Conservation (phyloP, 805 yeast genomes). For the Barnettozyma vustinii region DNA sequence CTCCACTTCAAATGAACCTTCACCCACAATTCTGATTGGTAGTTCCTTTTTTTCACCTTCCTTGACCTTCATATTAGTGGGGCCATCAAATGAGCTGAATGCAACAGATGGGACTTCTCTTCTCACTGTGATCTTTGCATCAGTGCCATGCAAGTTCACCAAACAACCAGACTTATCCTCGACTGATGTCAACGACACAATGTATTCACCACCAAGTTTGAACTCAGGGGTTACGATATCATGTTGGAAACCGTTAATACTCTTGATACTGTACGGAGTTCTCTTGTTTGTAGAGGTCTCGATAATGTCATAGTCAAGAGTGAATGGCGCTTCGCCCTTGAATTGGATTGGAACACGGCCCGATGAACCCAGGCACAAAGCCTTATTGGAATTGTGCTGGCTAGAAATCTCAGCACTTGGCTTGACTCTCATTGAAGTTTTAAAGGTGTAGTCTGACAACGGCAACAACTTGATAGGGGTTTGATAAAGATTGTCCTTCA, state of each 20-base stretch:
- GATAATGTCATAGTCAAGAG: slow-evolving; percentile 61
- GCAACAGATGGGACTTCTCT: slow-evolving; percentile 59
- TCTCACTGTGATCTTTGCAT: slow-evolving; percentile 62
- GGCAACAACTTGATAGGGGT: slow-evolving; percentile 33
- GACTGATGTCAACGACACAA: slow-evolving; percentile 55
- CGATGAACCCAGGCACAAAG: slow-evolving; percentile 43
- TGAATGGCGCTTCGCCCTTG: slow-evolving; percentile 78
- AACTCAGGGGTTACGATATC: slow-evolving; percentile 51
- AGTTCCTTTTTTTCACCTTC: slow-evolving; percentile 56
- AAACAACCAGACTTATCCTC: slow-evolving; percentile 75
- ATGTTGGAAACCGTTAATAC: slow-evolving; percentile 33
- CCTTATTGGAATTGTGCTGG: slow-evolving; percentile 9
- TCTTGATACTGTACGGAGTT: slow-evolving; percentile 35
- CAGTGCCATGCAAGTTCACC: slow-evolving; percentile 61
- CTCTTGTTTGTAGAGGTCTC: slow-evolving; percentile 48
- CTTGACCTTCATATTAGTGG: slow-evolving; percentile 38
- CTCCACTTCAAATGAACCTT: slow-evolving; percentile 42
- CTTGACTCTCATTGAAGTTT: slow-evolving; percentile 65
- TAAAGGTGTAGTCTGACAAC: slow-evolving; percentile 44
- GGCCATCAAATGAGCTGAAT: slow-evolving; percentile 36
- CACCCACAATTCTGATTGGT: slow-evolving; percentile 58
- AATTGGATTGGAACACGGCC: slow-evolving; percentile 50
- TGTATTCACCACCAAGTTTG: slow-evolving; percentile 66
- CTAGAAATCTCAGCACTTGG: slow-evolving; percentile 42
- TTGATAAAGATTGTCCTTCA: slow-evolving; percentile 61